Base-by-base conservation (phyloP, 441 rosid genomes). In the Pelargonium australe region DNA sequence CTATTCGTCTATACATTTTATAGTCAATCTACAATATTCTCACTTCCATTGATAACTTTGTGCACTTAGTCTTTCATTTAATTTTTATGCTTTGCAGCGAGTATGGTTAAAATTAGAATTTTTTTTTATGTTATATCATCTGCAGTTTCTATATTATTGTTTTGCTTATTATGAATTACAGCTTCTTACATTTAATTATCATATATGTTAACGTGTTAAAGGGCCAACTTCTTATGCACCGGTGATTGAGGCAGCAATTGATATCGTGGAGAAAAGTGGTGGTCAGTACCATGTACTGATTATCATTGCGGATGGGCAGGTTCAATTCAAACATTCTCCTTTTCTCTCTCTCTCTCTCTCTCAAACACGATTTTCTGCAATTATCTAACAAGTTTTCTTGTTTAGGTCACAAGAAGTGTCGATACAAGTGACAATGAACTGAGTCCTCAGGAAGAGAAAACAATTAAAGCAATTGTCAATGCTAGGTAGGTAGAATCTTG, bases 301-400 rank as follows among this genome's bases (percentile, higher is more conserved):
- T 64, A 89, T 89, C 23, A 74, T 90, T 7, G 97, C 97, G 4
- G 97, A 93, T 71, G 97, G 96, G 20, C 98, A 90, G 97, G 98
- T 87, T 11, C 20, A 47, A 9, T 53, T 64, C 17, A 68, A 17
- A 9, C 69, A 17, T 60, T 13, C 53, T 20, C 45, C 66, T 19
- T 20, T 20, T 20, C 1, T 20, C 23, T 49, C 63, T 40, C 65
- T 49, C 63, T 40, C 65, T 55, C 6, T 43, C 61, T 60, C 68
- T 2, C 63, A 14, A 0, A 0, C 53, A 47, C 2, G 53, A 69
- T 16, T 23, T 25, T 20, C 12, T 17, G 37, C 65, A 49, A 9
- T 14, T 23, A 44, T 34, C 7, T 70, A 3, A 7, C 68, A 13
- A 53, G 41, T 40, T 43, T 14, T 40, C 69, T 55, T 40, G 11